A percentile compares a stretch with the other conserved stretches of the same genome.
phyloP scores from a whole-genome alignment of 345 rosid genomes.

The Populus deltoides region DNA sequence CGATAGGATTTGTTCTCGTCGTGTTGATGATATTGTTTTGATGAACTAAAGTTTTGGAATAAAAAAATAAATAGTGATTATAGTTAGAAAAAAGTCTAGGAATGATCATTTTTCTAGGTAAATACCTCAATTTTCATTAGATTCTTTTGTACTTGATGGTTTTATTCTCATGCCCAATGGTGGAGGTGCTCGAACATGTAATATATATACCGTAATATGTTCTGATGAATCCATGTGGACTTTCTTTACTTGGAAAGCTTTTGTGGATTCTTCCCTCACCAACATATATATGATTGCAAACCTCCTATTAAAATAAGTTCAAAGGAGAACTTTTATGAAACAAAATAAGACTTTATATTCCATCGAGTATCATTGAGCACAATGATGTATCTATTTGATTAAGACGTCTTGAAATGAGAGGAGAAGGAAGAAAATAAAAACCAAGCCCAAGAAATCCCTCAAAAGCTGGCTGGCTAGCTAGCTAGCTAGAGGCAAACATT shows the following conservation, averaged over 20 bases:
- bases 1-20: background rate
- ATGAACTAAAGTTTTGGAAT: too few species aligned
- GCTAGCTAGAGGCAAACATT: background rate
- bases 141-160: background rate
- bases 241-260: conserved; percentile 12
- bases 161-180: background rate
- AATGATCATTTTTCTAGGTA: background rate
- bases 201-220: background rate
- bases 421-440: background rate
- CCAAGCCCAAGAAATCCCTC: background rate
- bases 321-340: conserved; percentile 43
- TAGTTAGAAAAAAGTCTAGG: background rate
- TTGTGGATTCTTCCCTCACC: conserved; percentile 12
- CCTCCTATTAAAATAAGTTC: conserved; percentile 34
- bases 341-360: conserved; percentile 28
- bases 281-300: conserved; percentile 35
- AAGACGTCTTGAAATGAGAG: conserved; percentile 29
- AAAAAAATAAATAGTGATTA: too few species aligned
- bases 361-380: conserved; percentile 39
- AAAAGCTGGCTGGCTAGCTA: background rate
- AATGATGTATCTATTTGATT: conserved; percentile 39
- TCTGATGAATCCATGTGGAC: background rate
- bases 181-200: background rate
- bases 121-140: background rate
- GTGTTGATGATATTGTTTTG: background rate